A percentile compares a stretch with the other conserved stretches of the same genome.
These are phyloP conservation scores for Gonium pectorale DNA, from an alignment of 139 green algal genomes.

Conservation along the genomic window DNA sequence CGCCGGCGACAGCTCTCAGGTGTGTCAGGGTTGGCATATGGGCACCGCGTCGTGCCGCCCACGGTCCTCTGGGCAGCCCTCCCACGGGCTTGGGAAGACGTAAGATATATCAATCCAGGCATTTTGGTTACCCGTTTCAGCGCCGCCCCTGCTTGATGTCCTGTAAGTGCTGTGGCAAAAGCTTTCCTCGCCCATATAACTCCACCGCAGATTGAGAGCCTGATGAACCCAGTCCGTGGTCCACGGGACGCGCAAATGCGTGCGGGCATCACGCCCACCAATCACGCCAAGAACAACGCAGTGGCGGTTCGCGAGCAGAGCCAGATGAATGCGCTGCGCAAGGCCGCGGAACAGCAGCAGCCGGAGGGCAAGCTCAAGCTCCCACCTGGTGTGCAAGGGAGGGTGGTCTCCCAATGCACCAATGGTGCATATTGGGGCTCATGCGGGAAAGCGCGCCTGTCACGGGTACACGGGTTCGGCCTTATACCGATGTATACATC, in stretches of 20 bases:
- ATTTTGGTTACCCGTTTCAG: too few relatives aligned
- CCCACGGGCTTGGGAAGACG: too few relatives aligned
- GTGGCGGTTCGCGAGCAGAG: slow-evolving; percentile 66
- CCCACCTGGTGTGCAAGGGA: slow-evolving; percentile 17
- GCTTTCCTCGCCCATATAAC: too few relatives aligned
- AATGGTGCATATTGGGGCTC: too few relatives aligned
- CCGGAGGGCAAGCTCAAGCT: slow-evolving; percentile 26
- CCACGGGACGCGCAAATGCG: slow-evolving; percentile 61
- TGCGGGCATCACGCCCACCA: slow-evolving; percentile 63
- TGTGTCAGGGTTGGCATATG: background rate
- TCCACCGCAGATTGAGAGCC: slow-evolving; percentile 58
- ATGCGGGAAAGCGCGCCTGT: too few relatives aligned
- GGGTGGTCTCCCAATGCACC: background rate
- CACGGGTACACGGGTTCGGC: too few relatives aligned
- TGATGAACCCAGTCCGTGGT: slow-evolving; percentile 71
- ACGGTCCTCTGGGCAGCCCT: too few relatives aligned
- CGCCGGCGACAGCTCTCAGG: slow-evolving; percentile 35
- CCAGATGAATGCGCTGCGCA: slow-evolving; percentile 65
- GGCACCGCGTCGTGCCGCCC: too few relatives aligned
- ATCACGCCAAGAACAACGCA: slow-evolving; percentile 69
- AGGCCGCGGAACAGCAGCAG: slow-evolving; percentile 30
- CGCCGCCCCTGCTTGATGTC: too few relatives aligned
- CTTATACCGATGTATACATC: too few relatives aligned
- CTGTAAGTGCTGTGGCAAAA: too few relatives aligned
- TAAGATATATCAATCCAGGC: too few relatives aligned